Evolutionary conservation across 176 grass and related monocot species (phyloP), one percentile per base, ranked within the genome.

Genomic region (Avena eriantha): DNA sequence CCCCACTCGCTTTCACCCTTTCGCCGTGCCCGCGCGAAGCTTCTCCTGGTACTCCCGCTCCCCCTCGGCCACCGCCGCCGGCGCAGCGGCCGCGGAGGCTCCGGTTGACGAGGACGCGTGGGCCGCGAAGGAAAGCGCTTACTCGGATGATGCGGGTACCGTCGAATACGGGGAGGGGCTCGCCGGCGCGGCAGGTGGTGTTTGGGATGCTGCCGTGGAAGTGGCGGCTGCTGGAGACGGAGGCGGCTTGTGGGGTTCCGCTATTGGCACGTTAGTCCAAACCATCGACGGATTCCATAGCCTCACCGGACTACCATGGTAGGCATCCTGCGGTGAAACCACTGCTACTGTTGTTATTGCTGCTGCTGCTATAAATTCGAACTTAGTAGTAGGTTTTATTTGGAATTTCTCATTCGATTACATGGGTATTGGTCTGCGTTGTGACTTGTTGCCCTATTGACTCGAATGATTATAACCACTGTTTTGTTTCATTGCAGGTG

Each of bases 251-350:
- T 67, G 67, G 49, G 82, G 78, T 88, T 91, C 84, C n/a, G 43
- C 88, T 21, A 41, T 84, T 1, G 75, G 23, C 36, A 66, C 73
- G 3, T 3, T 98, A 60, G 77, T 75, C 23, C 69, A 69, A 5
- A 53, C 86, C 61, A 83, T 98, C 53, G 92, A 96, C 19, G 93
- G 92, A 33, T 91, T 88, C 13, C 93, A 96, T 70, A 88, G 48
- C 51, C 47, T 98, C 59, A 98, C 90, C 55, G 96, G 96, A 77
- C 76, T 98, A 65, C 93, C 96, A 60, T 96, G 93, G 96, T 98
- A 94, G 23, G 81, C 23, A 35, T 60, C 34, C 35, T 81, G 36
- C 74, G 10, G 72, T 39, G 29, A 22, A 57, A 31, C 5, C 72
- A 60, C 65, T n/a, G 5, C 48, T 10, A 57, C n/a, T 49, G n/a